phyloP scores from a whole-genome alignment of 306 rosid genomes.

The Cicer pinnatifidum region DNA sequence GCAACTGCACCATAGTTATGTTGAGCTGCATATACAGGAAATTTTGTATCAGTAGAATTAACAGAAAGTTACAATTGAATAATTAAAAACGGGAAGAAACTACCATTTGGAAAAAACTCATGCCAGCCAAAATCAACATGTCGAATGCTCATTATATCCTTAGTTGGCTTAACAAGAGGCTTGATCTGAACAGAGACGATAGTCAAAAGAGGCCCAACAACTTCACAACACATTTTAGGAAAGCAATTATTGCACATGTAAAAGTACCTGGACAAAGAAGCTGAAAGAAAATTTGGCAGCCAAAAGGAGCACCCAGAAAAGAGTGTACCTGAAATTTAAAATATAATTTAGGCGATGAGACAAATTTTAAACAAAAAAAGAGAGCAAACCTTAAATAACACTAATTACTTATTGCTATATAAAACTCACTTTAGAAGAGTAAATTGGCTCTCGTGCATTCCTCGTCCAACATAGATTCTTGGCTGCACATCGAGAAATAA shows the following conservation, averaged over 20 bases:
- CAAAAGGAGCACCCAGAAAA: conserved; percentile 91
- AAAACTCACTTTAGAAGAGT: conserved; percentile 84
- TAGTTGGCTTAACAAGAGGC: conserved; percentile 89
- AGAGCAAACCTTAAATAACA: conserved; percentile 31
- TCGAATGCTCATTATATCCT: conserved; percentile 76
- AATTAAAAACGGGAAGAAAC: conserved; percentile 40
- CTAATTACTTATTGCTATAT: conserved; percentile 22
- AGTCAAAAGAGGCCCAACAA: conserved; percentile 33
- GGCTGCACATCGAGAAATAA: conserved; percentile 66
- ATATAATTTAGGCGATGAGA: conserved; percentile 31
- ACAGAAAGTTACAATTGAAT: conserved; percentile 22
- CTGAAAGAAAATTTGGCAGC: conserved; percentile 77
- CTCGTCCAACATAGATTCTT: conserved; percentile 89
- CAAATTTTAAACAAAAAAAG: conserved; percentile 40
- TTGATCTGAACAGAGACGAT: conserved; percentile 63
- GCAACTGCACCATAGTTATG: conserved; percentile 75
- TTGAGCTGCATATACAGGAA: conserved; percentile 62
- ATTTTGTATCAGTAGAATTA: conserved; percentile 38
- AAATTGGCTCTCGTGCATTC: conserved; percentile 98
- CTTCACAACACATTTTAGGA: conserved; percentile 30
- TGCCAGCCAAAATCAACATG: conserved; percentile 80
- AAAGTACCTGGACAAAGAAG: conserved; percentile 77
- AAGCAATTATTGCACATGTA: conserved; percentile 2
- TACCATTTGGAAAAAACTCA: conserved; percentile 90
- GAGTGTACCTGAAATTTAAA: conserved; percentile 74